Base-by-base conservation (phyloP, 345 rosid genomes). In the Sisymbrium irio region DNA sequence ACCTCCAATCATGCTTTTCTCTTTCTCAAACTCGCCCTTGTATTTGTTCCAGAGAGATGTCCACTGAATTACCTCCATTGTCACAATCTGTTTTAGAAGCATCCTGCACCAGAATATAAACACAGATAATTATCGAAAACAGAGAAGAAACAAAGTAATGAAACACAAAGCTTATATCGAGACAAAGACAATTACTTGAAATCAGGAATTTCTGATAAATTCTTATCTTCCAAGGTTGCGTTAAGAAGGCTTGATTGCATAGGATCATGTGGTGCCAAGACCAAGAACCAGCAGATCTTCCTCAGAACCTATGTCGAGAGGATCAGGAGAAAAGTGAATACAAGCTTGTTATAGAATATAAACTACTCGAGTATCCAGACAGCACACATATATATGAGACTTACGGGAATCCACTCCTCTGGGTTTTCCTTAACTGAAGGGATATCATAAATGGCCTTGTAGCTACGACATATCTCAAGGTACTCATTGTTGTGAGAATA, bases 21-120 rank as follows among this genome's bases (percentile, higher is more conserved):
- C 97, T 53, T 80, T 80, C 55, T 86, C 96, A 79, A 93, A 93
- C 62, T 89, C 98, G 58, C 75, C 86, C 75, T 82, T 77, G 76
- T 83, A 91, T 11, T 81, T 64, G 77, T 76, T 83, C 98, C 96
- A 93, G 64, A 93, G 94, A 59, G 91, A 84, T 44, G 94, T 91
- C 98, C 98, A 91, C 51, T 83, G 91, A 69, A 91, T 82, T 71
- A 93, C 94, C 86, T 91, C 98, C 97, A 91, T 86, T 30, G 97
- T 89, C 46, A 93, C 94, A 78, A 91, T 55, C 69, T 87, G 93
- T 45, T 90, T 89, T 78, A 89, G 77, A 49, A 88, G 84, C 84
- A 85, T 58, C 85, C 98, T 89, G 74, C 20, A 36, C 55, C 37
- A 61, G n/a, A 73, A 36, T 3, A 67, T 55, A 71, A 40, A 67